Percentiles rank a stretch among this genome's conserved stretches.
phyloP scores from a whole-genome alignment of 257 asterid species.

The Przewalskia tangutica region DNA sequence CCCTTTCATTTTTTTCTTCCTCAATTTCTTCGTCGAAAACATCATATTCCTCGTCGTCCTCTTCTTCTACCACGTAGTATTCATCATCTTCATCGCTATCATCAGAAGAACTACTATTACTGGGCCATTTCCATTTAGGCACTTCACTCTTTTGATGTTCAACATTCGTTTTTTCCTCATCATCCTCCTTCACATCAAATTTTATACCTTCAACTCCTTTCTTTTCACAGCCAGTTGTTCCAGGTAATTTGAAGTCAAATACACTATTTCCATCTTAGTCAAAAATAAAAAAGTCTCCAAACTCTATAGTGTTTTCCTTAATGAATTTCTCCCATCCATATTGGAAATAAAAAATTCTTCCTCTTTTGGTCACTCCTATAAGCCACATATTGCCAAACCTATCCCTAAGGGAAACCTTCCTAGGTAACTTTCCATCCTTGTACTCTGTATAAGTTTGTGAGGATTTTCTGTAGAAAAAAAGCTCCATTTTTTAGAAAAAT shows the following conservation, averaged over 20 bases:
- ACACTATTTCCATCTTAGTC: neutral
- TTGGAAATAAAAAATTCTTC: neutral
- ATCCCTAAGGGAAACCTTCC: neutral
- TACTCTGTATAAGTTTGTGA: neutral
- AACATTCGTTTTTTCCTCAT: neutral
- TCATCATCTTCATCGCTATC: neutral
- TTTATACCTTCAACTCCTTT: neutral
- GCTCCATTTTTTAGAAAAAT: neutral
- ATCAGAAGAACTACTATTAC: neutral
- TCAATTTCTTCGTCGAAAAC: too few relatives aligned
- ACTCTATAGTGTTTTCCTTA: neutral
- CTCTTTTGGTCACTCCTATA: neutral
- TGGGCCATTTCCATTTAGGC: neutral
- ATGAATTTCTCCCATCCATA: conserved; percentile 1
- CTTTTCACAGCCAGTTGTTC: neutral
- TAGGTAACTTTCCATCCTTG: neutral
- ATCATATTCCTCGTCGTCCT: neutral
- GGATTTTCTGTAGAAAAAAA: neutral
- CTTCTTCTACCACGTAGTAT: neutral
- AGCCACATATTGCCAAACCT: neutral
- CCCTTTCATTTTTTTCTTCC: too few relatives aligned
- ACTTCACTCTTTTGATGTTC: neutral
- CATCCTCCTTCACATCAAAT: neutral
- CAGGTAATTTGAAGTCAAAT: neutral
- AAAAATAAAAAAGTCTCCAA: neutral